These are phyloP conservation scores for Xerocomellus amylosporus DNA, from an alignment of 768 basidiomycete species.

Conservation along the genomic window DNA sequence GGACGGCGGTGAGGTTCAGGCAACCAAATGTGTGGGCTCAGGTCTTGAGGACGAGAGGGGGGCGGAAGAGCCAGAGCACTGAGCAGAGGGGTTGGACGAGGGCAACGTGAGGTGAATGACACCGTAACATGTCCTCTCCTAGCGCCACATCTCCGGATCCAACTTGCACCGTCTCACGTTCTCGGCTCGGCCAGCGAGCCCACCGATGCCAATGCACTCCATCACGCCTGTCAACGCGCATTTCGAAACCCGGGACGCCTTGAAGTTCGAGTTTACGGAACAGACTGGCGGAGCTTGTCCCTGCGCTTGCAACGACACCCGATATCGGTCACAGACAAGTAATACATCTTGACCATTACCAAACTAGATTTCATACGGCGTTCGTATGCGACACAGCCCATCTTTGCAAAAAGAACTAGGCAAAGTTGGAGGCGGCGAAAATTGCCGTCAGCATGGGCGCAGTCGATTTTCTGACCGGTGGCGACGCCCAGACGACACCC, in stretches of 20 bases:
- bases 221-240: conserved; percentile 41
- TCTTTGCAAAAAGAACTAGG: conserved; percentile 49
- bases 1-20: no score
- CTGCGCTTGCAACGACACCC: not conserved
- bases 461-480: conserved; percentile 52
- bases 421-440: conserved; percentile 49
- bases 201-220: conserved; percentile 29
- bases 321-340: conserved; percentile 41
- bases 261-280: conserved; percentile 50
- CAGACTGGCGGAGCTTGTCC: conserved; percentile 32
- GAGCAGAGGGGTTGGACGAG: no score
- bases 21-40: no score
- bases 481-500: conserved; percentile 40
- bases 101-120: no score
- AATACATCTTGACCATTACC: conserved; percentile 60
- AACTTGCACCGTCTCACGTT: not conserved
- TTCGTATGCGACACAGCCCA: conserved; percentile 51
- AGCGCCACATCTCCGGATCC: no score
- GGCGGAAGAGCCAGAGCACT: no score
- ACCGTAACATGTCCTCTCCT: no score
- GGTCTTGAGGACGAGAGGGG: no score
- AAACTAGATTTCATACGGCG: conserved; percentile 50
- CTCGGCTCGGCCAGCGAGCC: conserved; percentile 1
- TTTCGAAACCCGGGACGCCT: conserved; percentile 40
- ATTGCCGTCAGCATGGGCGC: conserved; percentile 60